Percentiles rank a stretch among this genome's conserved stretches.
These are phyloP conservation scores for Ascodesmis nigricans DNA, from an alignment of 495 filamentous ascomycete genomes.

Conservation along the genomic window DNA sequence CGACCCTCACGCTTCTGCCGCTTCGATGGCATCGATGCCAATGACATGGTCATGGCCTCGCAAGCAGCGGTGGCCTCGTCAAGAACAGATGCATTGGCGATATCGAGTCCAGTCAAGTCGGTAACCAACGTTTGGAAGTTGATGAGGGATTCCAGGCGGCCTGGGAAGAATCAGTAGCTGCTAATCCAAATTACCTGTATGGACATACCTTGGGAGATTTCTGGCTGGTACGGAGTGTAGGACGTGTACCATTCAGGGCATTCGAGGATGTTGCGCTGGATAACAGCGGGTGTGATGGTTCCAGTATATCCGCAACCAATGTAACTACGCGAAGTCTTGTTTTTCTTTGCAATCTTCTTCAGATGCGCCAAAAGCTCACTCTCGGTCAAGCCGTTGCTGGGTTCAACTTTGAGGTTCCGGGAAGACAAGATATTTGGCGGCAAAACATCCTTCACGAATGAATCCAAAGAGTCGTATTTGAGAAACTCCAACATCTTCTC, in stretches of 20 bases:
- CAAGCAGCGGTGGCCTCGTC: constrained; percentile 90
- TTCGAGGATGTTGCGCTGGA: constrained; percentile 85
- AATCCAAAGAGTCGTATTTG: constrained; percentile 48
- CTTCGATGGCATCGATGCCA: constrained; percentile 48
- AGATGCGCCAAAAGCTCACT: constrained; percentile 42
- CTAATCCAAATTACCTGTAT: neutral
- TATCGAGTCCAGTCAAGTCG: constrained; percentile 70
- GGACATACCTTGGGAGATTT: constrained; percentile 63
- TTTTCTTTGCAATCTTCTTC: constrained; percentile 40
- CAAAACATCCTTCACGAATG: constrained; percentile 77
- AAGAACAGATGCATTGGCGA: constrained; percentile 83
- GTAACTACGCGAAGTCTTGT: constrained; percentile 40
- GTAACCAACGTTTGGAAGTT: constrained; percentile 94
- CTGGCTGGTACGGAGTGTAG: constrained; percentile 95
- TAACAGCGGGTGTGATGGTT: constrained; percentile 71
- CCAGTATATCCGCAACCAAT: constrained; percentile 80
- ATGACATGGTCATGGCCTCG: constrained; percentile 90
- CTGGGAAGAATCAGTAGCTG: constrained; percentile 11
- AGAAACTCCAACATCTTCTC: constrained; percentile 63
- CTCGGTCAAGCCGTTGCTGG: constrained; percentile 40
- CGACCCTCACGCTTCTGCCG: constrained; percentile 56
- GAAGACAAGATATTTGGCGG: constrained; percentile 63
- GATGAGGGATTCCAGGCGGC: constrained; percentile 71
- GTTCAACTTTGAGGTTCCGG: constrained; percentile 23
- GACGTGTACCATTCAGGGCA: constrained; percentile 96